phyloP scores from a whole-genome alignment of 352 stramenopile genomes.

The Pilasporangium apinafurcum region DNA sequence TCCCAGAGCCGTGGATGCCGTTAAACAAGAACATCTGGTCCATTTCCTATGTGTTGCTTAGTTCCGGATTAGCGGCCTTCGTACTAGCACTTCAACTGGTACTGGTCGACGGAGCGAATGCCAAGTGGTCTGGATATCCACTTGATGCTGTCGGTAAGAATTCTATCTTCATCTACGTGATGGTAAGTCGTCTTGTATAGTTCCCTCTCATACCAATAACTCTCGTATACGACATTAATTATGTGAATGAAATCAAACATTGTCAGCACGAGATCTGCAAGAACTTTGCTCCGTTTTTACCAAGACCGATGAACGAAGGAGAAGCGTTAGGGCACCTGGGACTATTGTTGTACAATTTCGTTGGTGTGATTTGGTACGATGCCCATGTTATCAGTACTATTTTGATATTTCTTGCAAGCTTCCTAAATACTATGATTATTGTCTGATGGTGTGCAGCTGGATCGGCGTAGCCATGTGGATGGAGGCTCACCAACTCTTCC shows the following conservation, averaged over 20 bases:
- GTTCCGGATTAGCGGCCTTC: slow-evolving; percentile 25
- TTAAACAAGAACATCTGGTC: slow-evolving; percentile 88
- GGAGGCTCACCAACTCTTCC: too few relatives aligned
- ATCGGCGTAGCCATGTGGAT: too few relatives aligned
- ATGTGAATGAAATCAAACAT: too few relatives aligned
- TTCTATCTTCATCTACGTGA: slow-evolving; percentile 64
- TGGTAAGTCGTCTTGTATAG: slow-evolving; percentile 24
- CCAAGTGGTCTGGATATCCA: slow-evolving; percentile 12
- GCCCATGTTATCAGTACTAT: too few relatives aligned
- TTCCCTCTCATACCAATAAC: background rate
- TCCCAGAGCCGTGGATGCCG: slow-evolving; percentile 29
- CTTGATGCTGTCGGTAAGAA: slow-evolving; percentile 60
- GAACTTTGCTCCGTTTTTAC: slow-evolving; percentile 36
- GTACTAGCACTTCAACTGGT: slow-evolving; percentile 15
- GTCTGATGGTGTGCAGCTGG: too few relatives aligned
- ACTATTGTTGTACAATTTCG: slow-evolving; percentile 42
- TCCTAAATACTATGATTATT: too few relatives aligned
- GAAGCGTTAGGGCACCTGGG: slow-evolving; percentile 12
- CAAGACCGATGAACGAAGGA: slow-evolving; percentile 9
- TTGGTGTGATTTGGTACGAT: slow-evolving; percentile 32
- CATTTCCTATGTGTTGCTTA: slow-evolving; percentile 54
- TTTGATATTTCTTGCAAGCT: too few relatives aligned
- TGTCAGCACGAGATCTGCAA: slow-evolving; percentile 57
- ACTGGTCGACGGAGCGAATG: slow-evolving; percentile 10
- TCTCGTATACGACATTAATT: too few relatives aligned